phyloP scores from a whole-genome alignment of 1,284 basidiomycete genomes.

The Puccinia coronata region DNA sequence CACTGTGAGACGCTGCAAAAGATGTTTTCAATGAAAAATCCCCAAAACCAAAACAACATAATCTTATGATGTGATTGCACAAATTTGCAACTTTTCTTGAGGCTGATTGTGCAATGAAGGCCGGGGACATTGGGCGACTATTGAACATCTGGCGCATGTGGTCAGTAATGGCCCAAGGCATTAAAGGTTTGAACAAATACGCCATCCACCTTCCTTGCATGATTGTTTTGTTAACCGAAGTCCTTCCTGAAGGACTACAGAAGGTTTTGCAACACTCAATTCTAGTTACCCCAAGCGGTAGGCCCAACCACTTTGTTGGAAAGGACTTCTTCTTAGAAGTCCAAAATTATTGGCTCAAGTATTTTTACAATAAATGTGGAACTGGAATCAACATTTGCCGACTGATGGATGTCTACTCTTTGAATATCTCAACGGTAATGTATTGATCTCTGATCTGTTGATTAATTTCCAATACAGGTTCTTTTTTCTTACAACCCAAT shows the following conservation, averaged over 20 bases:
- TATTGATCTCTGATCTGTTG: no score
- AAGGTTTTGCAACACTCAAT: neutral
- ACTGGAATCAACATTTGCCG: neutral
- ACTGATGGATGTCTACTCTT: neutral
- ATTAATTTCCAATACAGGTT: no score
- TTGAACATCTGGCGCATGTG: neutral
- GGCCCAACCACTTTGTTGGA: neutral
- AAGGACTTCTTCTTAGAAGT: conserved; percentile 10
- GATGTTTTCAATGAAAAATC: neutral
- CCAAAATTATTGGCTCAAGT: conserved; percentile 18
- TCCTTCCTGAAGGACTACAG: neutral
- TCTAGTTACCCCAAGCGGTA: neutral
- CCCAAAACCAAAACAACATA: neutral
- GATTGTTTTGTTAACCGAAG: neutral
- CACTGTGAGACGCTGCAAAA: no score
- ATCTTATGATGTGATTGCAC: neutral
- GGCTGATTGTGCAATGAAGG: neutral
- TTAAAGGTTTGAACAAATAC: neutral
- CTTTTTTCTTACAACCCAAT: no score
- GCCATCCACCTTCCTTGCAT: neutral
- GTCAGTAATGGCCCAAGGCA: neutral
- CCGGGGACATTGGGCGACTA: neutral
- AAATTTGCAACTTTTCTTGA: neutral
- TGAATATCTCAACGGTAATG: neutral
- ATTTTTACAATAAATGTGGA: neutral